Percentiles rank a stretch among this genome's conserved stretches.
Conservation (phyloP, 352 stramenopile genomes). For the Thalassiosira pacifica region DNA sequence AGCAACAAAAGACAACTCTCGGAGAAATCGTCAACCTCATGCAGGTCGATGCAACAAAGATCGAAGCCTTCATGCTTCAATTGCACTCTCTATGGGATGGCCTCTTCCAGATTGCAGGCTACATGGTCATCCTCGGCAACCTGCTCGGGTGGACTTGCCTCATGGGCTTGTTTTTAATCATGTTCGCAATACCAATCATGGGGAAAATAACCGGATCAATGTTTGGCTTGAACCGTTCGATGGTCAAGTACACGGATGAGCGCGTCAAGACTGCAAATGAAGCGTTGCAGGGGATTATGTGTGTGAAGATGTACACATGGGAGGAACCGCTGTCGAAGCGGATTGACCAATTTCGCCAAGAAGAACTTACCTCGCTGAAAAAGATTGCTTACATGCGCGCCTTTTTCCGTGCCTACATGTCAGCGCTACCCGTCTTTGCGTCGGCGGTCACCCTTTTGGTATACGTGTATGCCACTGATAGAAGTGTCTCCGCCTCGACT, state of each 20-base stretch:
- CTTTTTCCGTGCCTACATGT: conserved; percentile 85
- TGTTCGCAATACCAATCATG: conserved; percentile 70
- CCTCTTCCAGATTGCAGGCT: conserved; percentile 77
- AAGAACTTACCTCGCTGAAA: conserved; percentile 66
- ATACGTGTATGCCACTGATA: conserved; percentile 62
- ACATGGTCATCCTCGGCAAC: conserved; percentile 76
- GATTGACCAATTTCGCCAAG: conserved; percentile 56
- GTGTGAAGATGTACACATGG: conserved; percentile 93
- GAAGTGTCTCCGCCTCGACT: conserved; percentile 68
- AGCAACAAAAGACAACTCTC: conserved; percentile 72
- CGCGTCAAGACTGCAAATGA: conserved; percentile 91
- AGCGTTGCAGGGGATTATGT: conserved; percentile 90
- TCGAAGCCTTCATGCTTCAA: conserved; percentile 80
- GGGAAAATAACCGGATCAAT: conserved; percentile 75
- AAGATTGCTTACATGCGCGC: conserved; percentile 68
- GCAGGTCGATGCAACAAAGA: conserved; percentile 82
- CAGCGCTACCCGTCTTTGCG: conserved; percentile 70
- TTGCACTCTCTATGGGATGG: conserved; percentile 82
- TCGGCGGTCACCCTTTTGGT: conserved; percentile 73
- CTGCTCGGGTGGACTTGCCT: conserved; percentile 78
- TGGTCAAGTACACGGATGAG: conserved; percentile 83
- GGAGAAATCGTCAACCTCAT: conserved; percentile 82
- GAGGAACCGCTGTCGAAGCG: conserved; percentile 72
- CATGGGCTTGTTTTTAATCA: conserved; percentile 69
- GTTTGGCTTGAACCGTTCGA: conserved; percentile 73